Percentiles rank a stretch among this genome's conserved stretches.
These are phyloP conservation scores for Gossypium stocksii DNA, from an alignment of 345 rosid genomes.

Conservation along the genomic window DNA sequence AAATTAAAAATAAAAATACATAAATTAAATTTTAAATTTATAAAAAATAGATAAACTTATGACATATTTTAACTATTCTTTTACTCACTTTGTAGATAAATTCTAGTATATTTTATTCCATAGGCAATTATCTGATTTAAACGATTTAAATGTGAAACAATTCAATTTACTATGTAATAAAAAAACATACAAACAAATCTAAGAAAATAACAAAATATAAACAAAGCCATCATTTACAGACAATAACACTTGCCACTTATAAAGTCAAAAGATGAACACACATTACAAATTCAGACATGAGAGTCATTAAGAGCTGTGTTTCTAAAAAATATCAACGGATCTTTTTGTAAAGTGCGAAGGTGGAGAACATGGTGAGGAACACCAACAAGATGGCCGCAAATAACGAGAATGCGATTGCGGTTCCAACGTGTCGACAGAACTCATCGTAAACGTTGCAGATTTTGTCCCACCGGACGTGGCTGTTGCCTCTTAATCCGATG, in stretches of 20 bases:
- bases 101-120: too few species aligned
- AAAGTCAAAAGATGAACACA: background rate
- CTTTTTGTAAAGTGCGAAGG: constrained; percentile 36
- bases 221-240: background rate
- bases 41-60: too few species aligned
- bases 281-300: background rate
- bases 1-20: too few species aligned
- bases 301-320: background rate
- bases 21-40: too few species aligned
- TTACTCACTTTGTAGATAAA: too few species aligned
- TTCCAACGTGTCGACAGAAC: constrained; percentile 58
- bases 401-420: constrained; percentile 41
- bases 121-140: too few species aligned
- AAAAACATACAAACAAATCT: background rate
- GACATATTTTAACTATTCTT: too few species aligned
- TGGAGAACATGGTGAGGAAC: constrained; percentile 46
- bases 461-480: constrained; percentile 44
- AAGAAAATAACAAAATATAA: background rate
- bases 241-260: background rate
- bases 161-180: too few species aligned
- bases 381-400: constrained; percentile 54
- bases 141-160: too few species aligned
- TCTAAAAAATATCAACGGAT: constrained; percentile 17
- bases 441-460: constrained; percentile 45
- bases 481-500: constrained; percentile 61